Evolutionary conservation across 495 filamentous ascomycete genomes (phyloP), one percentile per base, ranked within the genome.

Genomic region (Penicillium angulare): DNA sequence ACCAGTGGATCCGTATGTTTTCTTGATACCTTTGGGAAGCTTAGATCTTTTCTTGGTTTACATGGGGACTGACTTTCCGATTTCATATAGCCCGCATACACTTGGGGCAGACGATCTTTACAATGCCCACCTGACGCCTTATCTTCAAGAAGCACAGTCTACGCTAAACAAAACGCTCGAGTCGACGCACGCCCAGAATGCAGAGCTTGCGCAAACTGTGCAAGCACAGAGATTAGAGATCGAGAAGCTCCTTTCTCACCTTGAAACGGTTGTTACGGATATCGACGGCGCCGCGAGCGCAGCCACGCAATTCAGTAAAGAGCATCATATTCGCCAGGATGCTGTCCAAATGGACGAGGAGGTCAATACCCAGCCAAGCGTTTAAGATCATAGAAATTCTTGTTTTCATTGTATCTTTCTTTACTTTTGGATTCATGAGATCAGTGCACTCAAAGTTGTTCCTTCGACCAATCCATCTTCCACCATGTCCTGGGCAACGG

Each of bases 221-320:
- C 72, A 79, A 52, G 72, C 65, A 20, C 91, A 96, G 73, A 73
- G 88, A 29, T 67, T 74, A 34, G 89, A 95, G 65, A 89, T 95
- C 49, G 85, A 88, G 57, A 72, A 59, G 6, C 61, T 96, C 43
- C 61, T 93, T 29, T 71, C 60, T 4, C 73, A 77, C 9, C 73
- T 93, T 20, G 89, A 91, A 64, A 72, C 68, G 20, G 78, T 86
- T 21, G 76, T 92, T 36, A 68, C 72, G 18, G 89, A 93, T 69
- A 61, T 95, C 52, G 86, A 88, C 57, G 82, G 75, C 9, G 83
- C 85, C 27, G 83, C 79, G 32, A 65, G 69, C 40, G 72, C 75
- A 15, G 70, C 78, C 43, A 66, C 60, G 13, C 60, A 74, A 29
- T 77, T 67, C 54, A 67, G 64, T 47, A 60, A 60, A 16, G 61